phyloP scores from a whole-genome alignment of 176 grass and related monocot species.

The Musa troglodytarum region DNA sequence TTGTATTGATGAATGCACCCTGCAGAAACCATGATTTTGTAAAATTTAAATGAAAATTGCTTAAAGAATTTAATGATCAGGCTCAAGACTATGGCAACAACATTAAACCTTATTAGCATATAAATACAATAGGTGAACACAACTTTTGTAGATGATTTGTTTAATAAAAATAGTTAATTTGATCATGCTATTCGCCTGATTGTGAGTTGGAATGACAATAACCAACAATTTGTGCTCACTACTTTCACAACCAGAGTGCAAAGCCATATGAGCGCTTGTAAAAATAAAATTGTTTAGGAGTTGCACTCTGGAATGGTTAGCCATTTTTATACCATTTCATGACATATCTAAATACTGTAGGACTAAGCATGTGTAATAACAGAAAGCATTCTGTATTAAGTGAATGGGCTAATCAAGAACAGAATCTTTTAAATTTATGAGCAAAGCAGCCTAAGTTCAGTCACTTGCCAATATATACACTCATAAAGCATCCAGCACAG shows the following conservation, averaged over 20 bases:
- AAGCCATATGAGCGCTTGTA: not conserved
- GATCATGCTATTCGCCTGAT: not conserved
- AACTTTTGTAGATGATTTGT: too few relatives aligned
- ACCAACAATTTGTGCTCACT: not conserved
- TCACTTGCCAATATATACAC: conserved; percentile 80
- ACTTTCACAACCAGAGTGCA: not conserved
- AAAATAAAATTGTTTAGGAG: not conserved
- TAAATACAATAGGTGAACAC: not conserved
- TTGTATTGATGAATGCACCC: conserved; percentile 93
- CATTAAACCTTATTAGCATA: not conserved
- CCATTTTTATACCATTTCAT: not conserved
- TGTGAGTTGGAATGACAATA: not conserved
- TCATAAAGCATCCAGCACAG: conserved; percentile 85
- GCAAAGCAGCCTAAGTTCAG: conserved; percentile 6
- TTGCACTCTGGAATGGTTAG: too few relatives aligned
- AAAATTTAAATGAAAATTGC: conserved; percentile 15
- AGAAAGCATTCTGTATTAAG: too few relatives aligned
- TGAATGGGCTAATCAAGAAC: not conserved
- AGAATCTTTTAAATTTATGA: not conserved
- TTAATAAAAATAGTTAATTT: too few relatives aligned
- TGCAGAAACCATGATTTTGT: conserved; percentile 30
- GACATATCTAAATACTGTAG: not conserved
- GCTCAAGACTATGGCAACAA: not conserved
- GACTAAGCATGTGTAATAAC: not conserved
- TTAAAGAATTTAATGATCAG: conserved; percentile 6